phyloP scores from a whole-genome alignment of 257 asterid genomes.

The Nicotiana obtusifolia region DNA sequence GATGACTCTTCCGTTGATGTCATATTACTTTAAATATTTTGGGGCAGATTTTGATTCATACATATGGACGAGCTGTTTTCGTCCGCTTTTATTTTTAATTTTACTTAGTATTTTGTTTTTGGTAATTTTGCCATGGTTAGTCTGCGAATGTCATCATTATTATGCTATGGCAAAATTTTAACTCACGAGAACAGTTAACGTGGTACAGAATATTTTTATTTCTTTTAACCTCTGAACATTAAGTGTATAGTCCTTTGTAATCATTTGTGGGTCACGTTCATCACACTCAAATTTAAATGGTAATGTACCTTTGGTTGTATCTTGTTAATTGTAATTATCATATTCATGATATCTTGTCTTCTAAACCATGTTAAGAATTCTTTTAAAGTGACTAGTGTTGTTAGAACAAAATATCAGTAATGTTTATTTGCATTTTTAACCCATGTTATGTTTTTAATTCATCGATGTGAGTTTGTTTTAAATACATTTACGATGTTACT shows the following conservation, averaged over 20 bases:
- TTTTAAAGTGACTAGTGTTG: background rate
- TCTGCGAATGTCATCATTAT: background rate
- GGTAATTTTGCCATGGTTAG: background rate
- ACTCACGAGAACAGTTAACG: background rate
- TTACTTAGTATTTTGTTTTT: background rate
- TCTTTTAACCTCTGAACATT: background rate
- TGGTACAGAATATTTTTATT: background rate
- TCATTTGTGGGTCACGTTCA: background rate
- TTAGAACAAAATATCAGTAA: background rate
- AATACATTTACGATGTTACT: background rate
- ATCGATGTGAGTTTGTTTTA: background rate
- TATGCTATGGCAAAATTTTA: background rate
- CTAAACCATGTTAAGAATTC: background rate
- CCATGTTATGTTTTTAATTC: no score
- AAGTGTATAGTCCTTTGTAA: background rate
- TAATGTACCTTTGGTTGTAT: background rate
- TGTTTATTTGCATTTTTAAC: background rate
- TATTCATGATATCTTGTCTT: background rate
- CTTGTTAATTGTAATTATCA: background rate
- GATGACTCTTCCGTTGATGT: no score
- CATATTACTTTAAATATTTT: no score
- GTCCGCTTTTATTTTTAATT: background rate
- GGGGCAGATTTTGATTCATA: no score
- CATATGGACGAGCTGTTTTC: no score
- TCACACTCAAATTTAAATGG: background rate